Conservation (phyloP, 1,284 basidiomycete species). For the Leccinum subrobustum region DNA sequence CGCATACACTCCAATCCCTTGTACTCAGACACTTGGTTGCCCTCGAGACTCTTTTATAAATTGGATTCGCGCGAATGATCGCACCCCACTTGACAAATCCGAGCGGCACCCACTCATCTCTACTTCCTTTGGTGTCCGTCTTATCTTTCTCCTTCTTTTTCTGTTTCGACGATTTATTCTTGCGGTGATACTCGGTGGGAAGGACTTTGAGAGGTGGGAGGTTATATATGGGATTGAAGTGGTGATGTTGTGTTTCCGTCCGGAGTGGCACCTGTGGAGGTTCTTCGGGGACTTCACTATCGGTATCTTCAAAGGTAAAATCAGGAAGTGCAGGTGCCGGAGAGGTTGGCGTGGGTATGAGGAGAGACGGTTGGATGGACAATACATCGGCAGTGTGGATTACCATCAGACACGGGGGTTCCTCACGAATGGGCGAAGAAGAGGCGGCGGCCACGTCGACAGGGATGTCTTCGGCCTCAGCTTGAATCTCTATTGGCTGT, state of each 20-base stretch:
- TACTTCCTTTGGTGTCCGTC: slow-evolving; percentile 50
- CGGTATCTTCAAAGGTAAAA: slow-evolving; percentile 31
- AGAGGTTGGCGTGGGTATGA: slow-evolving; percentile 37
- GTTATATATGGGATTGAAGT: slow-evolving; percentile 50
- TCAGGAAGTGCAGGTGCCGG: slow-evolving; percentile 29
- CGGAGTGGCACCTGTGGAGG: slow-evolving; percentile 17
- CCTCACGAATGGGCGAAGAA: slow-evolving; percentile 10
- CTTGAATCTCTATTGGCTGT: neutral
- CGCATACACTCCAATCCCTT: slow-evolving; percentile 74
- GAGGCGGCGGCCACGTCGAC: neutral
- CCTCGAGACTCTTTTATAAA: slow-evolving; percentile 63
- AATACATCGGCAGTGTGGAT: slow-evolving; percentile 31
- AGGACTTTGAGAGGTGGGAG: slow-evolving; percentile 61
- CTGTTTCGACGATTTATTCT: slow-evolving; percentile 53
- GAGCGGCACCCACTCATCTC: slow-evolving; percentile 64
- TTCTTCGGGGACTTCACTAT: slow-evolving; percentile 26
- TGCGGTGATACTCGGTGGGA: slow-evolving; percentile 64
- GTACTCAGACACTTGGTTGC: slow-evolving; percentile 75
- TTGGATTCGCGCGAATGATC: slow-evolving; percentile 67
- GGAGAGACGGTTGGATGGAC: slow-evolving; percentile 28
- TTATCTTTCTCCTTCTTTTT: slow-evolving; percentile 59
- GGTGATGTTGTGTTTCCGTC: slow-evolving; percentile 34
- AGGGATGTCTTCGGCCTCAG: neutral
- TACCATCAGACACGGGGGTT: slow-evolving; percentile 21
- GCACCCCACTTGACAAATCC: slow-evolving; percentile 75